Percentiles rank a stretch among this genome's conserved stretches.
Evolutionary conservation across 2,329 filamentous ascomycete genomes (phyloP).

Genomic region (Diaporthe sp.): DNA sequence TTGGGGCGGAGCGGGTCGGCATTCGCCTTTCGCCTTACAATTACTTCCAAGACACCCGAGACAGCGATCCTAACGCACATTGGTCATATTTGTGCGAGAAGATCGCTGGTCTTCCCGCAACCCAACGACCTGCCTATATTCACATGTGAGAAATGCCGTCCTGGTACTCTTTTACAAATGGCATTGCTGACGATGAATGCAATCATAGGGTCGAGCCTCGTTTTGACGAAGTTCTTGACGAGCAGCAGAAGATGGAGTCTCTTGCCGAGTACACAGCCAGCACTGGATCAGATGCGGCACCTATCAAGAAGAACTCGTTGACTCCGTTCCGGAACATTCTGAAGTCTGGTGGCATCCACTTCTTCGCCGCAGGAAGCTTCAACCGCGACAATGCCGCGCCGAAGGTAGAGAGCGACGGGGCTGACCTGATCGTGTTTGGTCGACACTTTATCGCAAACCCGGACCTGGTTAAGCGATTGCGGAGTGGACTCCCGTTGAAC

Average conservation of each 20-base stretch:
- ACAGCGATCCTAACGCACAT: conserved; percentile 52
- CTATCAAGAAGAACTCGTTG: conserved; percentile 48
- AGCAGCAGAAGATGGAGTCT: conserved; percentile 58
- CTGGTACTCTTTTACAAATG: background rate
- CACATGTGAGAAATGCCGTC: conserved; percentile 55
- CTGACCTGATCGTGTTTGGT: conserved; percentile 63
- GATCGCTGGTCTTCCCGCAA: conserved; percentile 51
- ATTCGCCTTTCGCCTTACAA: conserved; percentile 70
- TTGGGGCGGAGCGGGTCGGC: conserved; percentile 66
- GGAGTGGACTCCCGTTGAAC: conserved; percentile 57
- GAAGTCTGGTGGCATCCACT: conserved; percentile 55
- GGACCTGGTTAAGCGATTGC: conserved; percentile 61
- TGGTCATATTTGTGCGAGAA: conserved; percentile 54
- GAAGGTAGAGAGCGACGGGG: conserved; percentile 56
- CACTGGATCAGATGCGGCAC: conserved; percentile 35
- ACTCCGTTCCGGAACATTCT: conserved; percentile 58
- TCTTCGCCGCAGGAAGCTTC: conserved; percentile 66
- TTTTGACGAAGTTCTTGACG: conserved; percentile 61
- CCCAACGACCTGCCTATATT: conserved; percentile 57
- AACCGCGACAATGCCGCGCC: conserved; percentile 55
- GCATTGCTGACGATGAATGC: background rate
- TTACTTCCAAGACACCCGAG: conserved; percentile 48
- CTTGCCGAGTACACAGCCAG: conserved; percentile 50
- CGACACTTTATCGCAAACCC: conserved; percentile 64
- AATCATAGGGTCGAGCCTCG: conserved; percentile 59